phyloP scores from a whole-genome alignment of 257 asterid genomes.

The Solanum sejunctum region DNA sequence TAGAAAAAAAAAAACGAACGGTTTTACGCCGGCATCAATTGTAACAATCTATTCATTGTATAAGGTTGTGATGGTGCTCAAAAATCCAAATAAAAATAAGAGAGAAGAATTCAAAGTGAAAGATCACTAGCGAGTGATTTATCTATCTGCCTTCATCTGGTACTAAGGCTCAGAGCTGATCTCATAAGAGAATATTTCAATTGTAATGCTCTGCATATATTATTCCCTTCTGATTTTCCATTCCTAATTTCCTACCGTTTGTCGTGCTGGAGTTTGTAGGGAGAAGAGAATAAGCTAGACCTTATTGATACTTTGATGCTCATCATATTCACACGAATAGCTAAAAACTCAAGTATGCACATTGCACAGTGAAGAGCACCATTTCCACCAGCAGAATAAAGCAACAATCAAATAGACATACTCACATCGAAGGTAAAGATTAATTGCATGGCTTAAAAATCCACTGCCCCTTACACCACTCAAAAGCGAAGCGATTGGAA shows the following conservation, averaged over 20 bases:
- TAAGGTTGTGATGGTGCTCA: neutral
- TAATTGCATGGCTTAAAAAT: conserved; percentile 80
- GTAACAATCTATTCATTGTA: neutral
- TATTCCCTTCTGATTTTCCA: neutral
- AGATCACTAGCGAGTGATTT: neutral
- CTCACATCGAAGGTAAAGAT: conserved; percentile 88
- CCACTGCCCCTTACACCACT: conserved; percentile 86
- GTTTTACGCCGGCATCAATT: neutral
- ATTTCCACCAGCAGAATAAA: neutral
- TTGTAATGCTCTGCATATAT: neutral
- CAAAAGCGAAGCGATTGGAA: conserved; percentile 78
- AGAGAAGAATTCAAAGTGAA: neutral
- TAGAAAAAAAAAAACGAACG: neutral
- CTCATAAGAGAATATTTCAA: neutral
- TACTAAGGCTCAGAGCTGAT: neutral
- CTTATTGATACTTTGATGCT: neutral
- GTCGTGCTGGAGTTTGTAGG: neutral
- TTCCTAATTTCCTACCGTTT: neutral
- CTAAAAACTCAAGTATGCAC: neutral
- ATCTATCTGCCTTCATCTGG: neutral
- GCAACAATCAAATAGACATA: neutral
- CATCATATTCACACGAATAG: neutral
- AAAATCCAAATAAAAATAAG: neutral
- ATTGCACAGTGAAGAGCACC: neutral
- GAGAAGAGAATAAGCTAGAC: neutral